These are phyloP conservation scores for Exophiala mesophila DNA, from an alignment of 2,329 filamentous ascomycete genomes.

Conservation along the genomic window DNA sequence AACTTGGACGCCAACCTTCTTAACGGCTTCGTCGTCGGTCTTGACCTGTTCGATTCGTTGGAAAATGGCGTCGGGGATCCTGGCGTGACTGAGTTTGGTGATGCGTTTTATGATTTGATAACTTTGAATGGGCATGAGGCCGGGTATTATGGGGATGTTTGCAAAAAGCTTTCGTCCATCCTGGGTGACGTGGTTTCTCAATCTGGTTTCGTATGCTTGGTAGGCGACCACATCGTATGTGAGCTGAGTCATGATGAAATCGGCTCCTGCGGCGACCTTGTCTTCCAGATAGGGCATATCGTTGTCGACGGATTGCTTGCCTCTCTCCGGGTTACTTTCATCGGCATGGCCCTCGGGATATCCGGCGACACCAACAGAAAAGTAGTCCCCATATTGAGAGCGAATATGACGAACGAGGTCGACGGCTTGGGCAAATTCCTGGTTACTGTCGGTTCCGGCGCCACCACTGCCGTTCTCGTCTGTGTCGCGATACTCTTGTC, in stretches of 20 bases:
- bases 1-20: conserved; percentile 53
- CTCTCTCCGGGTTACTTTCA: conserved; percentile 76
- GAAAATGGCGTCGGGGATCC: conserved; percentile 67
- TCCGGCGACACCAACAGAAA: conserved; percentile 88
- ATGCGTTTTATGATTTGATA: conserved; percentile 93
- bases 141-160: conserved; percentile 83
- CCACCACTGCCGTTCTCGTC: conserved; percentile 38
- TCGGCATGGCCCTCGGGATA: conserved; percentile 96
- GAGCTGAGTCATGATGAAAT: conserved; percentile 98
- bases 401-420: conserved; percentile 89
- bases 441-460: conserved; percentile 47
- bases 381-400: conserved; percentile 83
- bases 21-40: conserved; percentile 45
- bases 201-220: conserved; percentile 66
- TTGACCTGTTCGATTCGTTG: conserved; percentile 51
- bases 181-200: conserved; percentile 77
- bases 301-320: conserved; percentile 50
- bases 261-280: conserved; percentile 84
- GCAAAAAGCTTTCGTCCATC: conserved; percentile 57
- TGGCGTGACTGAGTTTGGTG: conserved; percentile 88
- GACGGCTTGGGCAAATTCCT: conserved; percentile 78
- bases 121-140: conserved; percentile 95
- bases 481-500: conserved; percentile 77
- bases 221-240: conserved; percentile 91
- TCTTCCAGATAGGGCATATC: conserved; percentile 87